Conservation (phyloP, 345 rosid species). For the Litchi chinensis region DNA sequence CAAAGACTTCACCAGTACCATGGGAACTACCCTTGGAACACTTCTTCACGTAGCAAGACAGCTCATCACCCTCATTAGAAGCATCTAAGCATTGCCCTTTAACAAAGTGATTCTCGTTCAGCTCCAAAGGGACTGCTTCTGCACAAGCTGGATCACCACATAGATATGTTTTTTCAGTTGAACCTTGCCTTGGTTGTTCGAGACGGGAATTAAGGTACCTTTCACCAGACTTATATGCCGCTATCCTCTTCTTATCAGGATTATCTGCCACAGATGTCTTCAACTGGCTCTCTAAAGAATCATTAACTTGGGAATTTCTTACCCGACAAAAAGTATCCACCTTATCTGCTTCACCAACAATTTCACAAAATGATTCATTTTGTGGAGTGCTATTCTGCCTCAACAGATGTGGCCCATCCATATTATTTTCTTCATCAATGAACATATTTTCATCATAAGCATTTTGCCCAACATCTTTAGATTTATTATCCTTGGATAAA, state of each 20-base stretch:
- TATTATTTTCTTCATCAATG: conserved; percentile 33
- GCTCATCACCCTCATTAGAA: conserved; percentile 32
- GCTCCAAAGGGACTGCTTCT: conserved; percentile 31
- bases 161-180: conserved; percentile 9
- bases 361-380: conserved; percentile 30
- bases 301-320: conserved; percentile 29
- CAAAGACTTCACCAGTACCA: conserved; percentile 31
- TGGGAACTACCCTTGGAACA: conserved; percentile 28
- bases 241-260: conserved; percentile 15
- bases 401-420: conserved; percentile 18
- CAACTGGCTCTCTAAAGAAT: conserved; percentile 30
- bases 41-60: conserved; percentile 34
- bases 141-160: conserved; percentile 23
- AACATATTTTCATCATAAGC: conserved; percentile 22
- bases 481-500: conserved; percentile 20
- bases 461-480: conserved; percentile 26
- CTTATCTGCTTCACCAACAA: conserved; percentile 25
- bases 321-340: conserved; percentile 25
- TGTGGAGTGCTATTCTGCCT: conserved; percentile 21
- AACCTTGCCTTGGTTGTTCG: conserved; percentile 26
- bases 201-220: conserved; percentile 21
- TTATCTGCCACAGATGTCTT: conserved; percentile 28
- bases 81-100: conserved; percentile 29
- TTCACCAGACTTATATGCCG: conserved; percentile 29
- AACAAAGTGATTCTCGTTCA: conserved; percentile 23